A percentile compares a stretch with the other conserved stretches of the same genome.
phyloP scores from a whole-genome alignment of 495 filamentous ascomycete genomes.

The Talaromyces proteolyticus region DNA sequence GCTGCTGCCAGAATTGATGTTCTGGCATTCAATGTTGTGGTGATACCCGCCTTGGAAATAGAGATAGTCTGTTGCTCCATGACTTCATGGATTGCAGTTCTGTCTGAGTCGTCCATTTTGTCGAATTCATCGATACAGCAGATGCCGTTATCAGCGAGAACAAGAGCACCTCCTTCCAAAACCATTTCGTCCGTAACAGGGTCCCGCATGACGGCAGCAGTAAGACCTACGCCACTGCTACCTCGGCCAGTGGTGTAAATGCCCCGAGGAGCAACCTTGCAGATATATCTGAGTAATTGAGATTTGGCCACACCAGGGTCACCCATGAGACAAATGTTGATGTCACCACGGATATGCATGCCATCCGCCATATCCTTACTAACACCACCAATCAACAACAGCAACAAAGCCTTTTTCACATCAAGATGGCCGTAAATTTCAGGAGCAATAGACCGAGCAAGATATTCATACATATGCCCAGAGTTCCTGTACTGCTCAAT shows the following conservation, averaged over 20 bases:
- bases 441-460: conserved; percentile 91
- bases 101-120: conserved; percentile 97
- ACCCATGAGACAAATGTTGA: conserved; percentile 98
- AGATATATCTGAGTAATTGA: conserved; percentile 94
- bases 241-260: conserved; percentile 98
- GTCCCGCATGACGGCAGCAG: conserved; percentile 96
- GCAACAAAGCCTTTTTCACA: conserved; percentile 93
- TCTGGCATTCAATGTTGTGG: conserved; percentile 89
- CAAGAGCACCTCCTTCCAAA: conserved; percentile 90
- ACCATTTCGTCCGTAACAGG: conserved; percentile 99
- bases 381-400: conserved; percentile 92
- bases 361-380: conserved; percentile 97
- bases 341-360: conserved; percentile 96
- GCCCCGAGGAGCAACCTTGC: conserved; percentile 93
- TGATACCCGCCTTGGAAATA: conserved; percentile 97
- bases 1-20: conserved; percentile 97
- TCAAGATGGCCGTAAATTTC: conserved; percentile 96
- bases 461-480: conserved; percentile 89
- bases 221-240: conserved; percentile 93
- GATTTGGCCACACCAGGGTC: conserved; percentile 99
- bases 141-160: conserved; percentile 95
- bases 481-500: conserved; percentile 76
- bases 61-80: conserved; percentile 99
- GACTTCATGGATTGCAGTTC: conserved; percentile 98
- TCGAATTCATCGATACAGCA: conserved; percentile 99